Evolutionary conservation across 139 green algal species (phyloP).

Genomic region (Chlorella sp.): DNA sequence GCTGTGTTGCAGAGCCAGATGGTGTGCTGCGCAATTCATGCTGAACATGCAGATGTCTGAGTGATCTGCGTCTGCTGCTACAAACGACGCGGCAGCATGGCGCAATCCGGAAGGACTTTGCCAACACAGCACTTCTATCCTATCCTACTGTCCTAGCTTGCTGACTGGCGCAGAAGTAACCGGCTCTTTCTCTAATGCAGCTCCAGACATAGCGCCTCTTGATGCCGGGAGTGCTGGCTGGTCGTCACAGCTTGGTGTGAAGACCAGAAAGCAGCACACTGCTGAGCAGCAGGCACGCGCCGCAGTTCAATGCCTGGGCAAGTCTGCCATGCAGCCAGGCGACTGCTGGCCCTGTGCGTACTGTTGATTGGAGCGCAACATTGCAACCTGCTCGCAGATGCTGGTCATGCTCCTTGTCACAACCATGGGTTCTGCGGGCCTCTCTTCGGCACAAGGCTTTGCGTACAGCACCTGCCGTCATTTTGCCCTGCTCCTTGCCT

Average conservation of each 20-base stretch:
- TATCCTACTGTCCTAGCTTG: too few relatives aligned
- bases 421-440: slow-evolving; percentile 62
- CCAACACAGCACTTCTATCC: too few relatives aligned
- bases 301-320: too few relatives aligned
- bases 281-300: slow-evolving; percentile 67
- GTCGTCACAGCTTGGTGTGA: slow-evolving; percentile 67
- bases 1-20: neutral
- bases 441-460: slow-evolving; percentile 69
- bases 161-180: too few relatives aligned
- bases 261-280: slow-evolving; percentile 88
- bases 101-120: too few relatives aligned
- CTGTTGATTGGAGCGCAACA: neutral
- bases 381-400: slow-evolving; percentile 30
- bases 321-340: too few relatives aligned
- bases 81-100: too few relatives aligned
- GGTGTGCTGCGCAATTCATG: neutral
- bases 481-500: slow-evolving; percentile 91
- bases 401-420: slow-evolving; percentile 57
- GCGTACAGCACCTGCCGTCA: slow-evolving; percentile 79
- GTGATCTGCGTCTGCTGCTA: too few relatives aligned
- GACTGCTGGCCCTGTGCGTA: too few relatives aligned
- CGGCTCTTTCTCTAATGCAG: too few relatives aligned
- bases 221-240: neutral
- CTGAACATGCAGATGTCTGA: too few relatives aligned
- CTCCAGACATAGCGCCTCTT: too few relatives aligned